Evolutionary conservation across 371 early-diverging fungal genomes (phyloP), one percentile per base, ranked within the genome.

Genomic region (Mortierella sp.): DNA sequence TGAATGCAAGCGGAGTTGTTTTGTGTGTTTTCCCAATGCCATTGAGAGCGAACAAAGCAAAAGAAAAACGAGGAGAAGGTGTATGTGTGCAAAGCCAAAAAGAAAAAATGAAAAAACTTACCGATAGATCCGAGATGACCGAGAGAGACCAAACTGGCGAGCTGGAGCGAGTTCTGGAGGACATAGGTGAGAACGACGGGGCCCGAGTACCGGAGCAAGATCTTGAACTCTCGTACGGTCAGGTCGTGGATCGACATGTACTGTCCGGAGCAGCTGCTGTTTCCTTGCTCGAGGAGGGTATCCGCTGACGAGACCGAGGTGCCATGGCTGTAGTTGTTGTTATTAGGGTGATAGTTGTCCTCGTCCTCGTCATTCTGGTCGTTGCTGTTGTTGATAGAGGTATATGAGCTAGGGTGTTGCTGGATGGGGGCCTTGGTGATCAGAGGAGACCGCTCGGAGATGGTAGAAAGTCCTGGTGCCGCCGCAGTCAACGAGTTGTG

Each of bases 181-280:
- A 93, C 77, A 78, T 95, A 95, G 8, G 94, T 92, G 79, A 91
- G 79, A 28, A 92, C 86, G 26, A 93, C 90, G 0, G 95, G 95
- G n/a, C 90, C 77, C 53, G 92, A 90, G 67, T 93, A 88, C 71
- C 59, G 69, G 21, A 90, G 70, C 72, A 94, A 78, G 50, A 80
- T 50, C 73, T 37, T 71, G 71, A 88, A 80, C 71, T 90, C 90
- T 13, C 77, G 40, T 10, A 50, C 24, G 1, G 77, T 64, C 31
- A 80, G 19, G 21, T 80, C 83, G 3, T 19, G 48, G 37, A 71
- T 72, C 11, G 79, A 53, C 70, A 79, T 46, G 43, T 73, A 54
- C 16, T 69, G 37, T 3, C 48, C 46, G 10, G 48, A 48, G n/a
- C 48, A 4, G 40, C 48, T 71, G 71, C 48, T 71, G 71, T 71